Evolutionary conservation across 352 stramenopile species (phyloP).

Genomic region (Globisporangium cylindrosporum): DNA sequence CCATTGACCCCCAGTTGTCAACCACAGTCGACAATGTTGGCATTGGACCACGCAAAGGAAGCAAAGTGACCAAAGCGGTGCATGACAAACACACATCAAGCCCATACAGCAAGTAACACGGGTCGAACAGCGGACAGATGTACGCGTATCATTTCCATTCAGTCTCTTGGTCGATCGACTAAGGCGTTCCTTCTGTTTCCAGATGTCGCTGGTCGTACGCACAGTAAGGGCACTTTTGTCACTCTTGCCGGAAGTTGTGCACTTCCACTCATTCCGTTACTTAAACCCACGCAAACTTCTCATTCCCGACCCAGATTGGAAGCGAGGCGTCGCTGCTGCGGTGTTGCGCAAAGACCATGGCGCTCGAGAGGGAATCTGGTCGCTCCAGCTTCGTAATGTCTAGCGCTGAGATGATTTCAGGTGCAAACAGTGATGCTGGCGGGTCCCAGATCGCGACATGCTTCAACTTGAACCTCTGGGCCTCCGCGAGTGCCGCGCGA

Average conservation of each 20-base stretch:
- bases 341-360: constrained; percentile 40
- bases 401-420: constrained; percentile 21
- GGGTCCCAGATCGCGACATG: constrained; percentile 52
- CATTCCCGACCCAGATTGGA: constrained; percentile 43
- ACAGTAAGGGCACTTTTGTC: neutral
- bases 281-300: constrained; percentile 60
- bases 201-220: neutral
- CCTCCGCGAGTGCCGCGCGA: constrained; percentile 32
- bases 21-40: neutral
- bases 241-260: neutral
- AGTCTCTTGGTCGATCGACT: neutral
- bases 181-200: neutral
- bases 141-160: neutral
- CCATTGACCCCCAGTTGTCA: neutral
- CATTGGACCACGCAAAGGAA: neutral
- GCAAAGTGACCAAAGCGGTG: neutral
- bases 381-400: constrained; percentile 36
- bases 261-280: too few species aligned
- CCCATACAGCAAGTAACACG: neutral
- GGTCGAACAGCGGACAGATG: neutral
- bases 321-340: constrained; percentile 1
- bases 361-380: constrained; percentile 56
- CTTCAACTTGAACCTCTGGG: constrained; percentile 35
- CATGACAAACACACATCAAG: constrained; percentile 6
- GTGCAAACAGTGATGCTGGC: constrained; percentile 17